Evolutionary conservation across 495 filamentous ascomycete genomes (phyloP), one percentile per base, ranked within the genome.

Genomic region (Penicillium diatomitis): DNA sequence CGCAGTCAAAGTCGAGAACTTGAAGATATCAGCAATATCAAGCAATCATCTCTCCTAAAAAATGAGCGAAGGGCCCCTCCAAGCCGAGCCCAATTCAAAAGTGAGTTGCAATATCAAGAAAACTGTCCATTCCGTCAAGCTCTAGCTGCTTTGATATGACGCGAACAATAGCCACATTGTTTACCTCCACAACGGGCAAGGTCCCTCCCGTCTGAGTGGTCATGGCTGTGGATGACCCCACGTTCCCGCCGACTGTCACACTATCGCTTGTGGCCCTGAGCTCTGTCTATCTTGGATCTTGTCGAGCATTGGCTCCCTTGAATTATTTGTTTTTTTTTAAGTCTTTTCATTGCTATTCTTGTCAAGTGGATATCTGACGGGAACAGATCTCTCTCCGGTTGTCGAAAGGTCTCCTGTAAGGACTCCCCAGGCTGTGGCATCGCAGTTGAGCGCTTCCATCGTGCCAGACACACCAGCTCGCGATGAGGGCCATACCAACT

Each of bases 401-500:
- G 8, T 46, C 5, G 60, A 63, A 45, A 39, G 48, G 38, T 49
- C 56, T 4, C 52, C 53, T 0, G 7, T 12, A 4, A 46, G 38
- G 30, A 44, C 56, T 30, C 41, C 30, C 5, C 37, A 38, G 5
- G 49, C 43, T 20, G 30, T 46, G 30, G 37, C 32, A 7, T 50
- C 57, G 30, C 47, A 27, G 2, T 4, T 41, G n/a, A 28, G 46
- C 4, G 28, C 49, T 12, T 39, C 53, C 6, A 38, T 50, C 10
- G 48, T 65, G 1, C 59, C 53, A 5, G 64, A 66, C 12, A 65
- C 65, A 6, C 63, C 64, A 0, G 51, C 45, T 5, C 49, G 47
- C 20, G 45, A 46, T 30, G 68, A 72, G 33, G 68, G 64, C 37
- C 56, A 57, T 29, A 55, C 44, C 47, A 68, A 74, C 41, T 62